Conservation (phyloP, 352 stramenopile genomes). For the Phytophthora brassicae region DNA sequence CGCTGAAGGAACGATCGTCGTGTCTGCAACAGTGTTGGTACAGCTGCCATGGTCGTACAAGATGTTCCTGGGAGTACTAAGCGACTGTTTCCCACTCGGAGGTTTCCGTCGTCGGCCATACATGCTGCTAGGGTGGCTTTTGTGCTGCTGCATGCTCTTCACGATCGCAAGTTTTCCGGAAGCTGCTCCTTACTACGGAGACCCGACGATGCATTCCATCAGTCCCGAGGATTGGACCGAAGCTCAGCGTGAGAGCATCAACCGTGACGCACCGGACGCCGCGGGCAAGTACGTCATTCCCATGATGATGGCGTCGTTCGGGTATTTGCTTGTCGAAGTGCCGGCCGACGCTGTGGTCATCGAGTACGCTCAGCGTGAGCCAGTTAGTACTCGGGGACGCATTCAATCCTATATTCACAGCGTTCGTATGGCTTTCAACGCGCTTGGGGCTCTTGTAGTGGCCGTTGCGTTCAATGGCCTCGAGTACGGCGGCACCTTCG, state of each 20-base stretch:
- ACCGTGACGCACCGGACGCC: constrained; percentile 34
- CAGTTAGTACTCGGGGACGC: constrained; percentile 41
- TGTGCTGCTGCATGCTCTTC: constrained; percentile 53
- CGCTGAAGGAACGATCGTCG: constrained; percentile 53
- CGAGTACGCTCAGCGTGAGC: constrained; percentile 61
- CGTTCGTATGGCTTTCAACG: constrained; percentile 50
- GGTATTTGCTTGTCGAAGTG: constrained; percentile 63
- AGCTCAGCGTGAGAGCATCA: constrained; percentile 41
- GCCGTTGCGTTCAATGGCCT: constrained; percentile 52
- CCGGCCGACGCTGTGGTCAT: constrained; percentile 64
- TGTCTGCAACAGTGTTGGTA: constrained; percentile 49
- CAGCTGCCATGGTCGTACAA: constrained; percentile 67
- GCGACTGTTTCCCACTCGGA: constrained; percentile 62
- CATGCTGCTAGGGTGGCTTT: constrained; percentile 56
- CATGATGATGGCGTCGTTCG: constrained; percentile 75
- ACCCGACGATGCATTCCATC: constrained; percentile 35
- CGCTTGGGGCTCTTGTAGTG: constrained; percentile 44
- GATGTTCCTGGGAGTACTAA: constrained; percentile 57
- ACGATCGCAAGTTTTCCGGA: constrained; percentile 44
- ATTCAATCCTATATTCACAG: constrained; percentile 64
- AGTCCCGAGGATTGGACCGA: constrained; percentile 38
- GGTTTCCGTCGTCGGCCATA: constrained; percentile 60
- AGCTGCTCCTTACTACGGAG: constrained; percentile 48
- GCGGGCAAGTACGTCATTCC: constrained; percentile 57
- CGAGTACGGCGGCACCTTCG: constrained; percentile 58